Evolutionary conservation across 331 rosid species (phyloP), one percentile per base, ranked within the genome.

Genomic region (Prunus yedoensis): DNA sequence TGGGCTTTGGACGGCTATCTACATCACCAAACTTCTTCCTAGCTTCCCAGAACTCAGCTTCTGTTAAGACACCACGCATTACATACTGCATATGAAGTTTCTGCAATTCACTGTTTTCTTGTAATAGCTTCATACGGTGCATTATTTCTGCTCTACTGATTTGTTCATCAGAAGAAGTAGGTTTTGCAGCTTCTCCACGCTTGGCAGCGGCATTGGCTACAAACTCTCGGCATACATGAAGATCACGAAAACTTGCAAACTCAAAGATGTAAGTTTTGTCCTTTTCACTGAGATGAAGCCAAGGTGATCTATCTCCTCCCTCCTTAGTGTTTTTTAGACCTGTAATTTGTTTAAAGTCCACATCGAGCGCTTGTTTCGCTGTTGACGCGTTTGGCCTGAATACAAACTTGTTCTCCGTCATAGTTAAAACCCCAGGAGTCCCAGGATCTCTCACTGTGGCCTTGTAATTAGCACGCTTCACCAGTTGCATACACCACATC

Each of bases 21-120:
- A 49, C 90, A 82, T 90, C 96, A 71, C 92, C 87, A 88, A 94
- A 83, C 81, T 88, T 92, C 97, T 92, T 92, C 80, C 96, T 94
- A 1, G 99, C 88, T 53, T 97, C 91, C 99, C 97, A 94, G 82
- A 94, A 94, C 86, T 94, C 99, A 30, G 95, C 82, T 80, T 94
- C 99, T 43, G 99, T 90, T 87, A 94, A 86, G 85, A 92, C 81
- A 70, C 94, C 87, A 73, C 92, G 83, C 66, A 89, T 68, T 71
- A 94, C 97, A 78, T 92, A 93, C 79, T 94, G 95, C 85, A 74
- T 89, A 84, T 92, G 97, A 74, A 94, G 97, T 70, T 85, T 94
- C 89, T 89, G 93, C 90, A 94, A 79, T 85, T 91, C 93, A 69
- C 97, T 94, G 87, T 92, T 88, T 61, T 94, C 92, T 84, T 83